Conservation (phyloP, 2,329 filamentous ascomycete genomes). For the Exophiala sp. region DNA sequence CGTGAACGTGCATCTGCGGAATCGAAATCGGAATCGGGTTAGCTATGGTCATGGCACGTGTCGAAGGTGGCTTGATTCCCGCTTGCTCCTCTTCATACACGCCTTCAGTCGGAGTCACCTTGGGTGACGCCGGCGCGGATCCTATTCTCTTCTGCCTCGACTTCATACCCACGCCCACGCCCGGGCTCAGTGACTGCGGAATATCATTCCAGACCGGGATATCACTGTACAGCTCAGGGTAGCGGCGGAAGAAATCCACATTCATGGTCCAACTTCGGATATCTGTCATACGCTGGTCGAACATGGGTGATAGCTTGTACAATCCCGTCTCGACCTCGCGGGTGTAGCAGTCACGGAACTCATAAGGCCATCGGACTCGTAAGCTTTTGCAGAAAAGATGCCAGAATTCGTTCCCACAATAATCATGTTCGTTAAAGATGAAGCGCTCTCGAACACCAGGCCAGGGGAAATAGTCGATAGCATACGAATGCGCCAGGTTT, state of each 20-base stretch:
- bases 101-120: neutral
- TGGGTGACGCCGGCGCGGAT: neutral
- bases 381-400: conserved; percentile 18
- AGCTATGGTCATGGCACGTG: too few relatives aligned
- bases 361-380: conserved; percentile 25
- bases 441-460: conserved; percentile 27
- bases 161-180: neutral
- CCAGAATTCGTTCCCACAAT: conserved; percentile 27
- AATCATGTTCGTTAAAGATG: conserved; percentile 26
- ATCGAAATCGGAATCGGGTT: neutral
- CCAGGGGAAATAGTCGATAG: conserved; percentile 27
- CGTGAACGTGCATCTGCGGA: neutral
- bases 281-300: conserved; percentile 24
- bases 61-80: neutral
- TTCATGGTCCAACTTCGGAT: conserved; percentile 27
- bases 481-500: conserved; percentile 26
- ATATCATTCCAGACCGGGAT: conserved; percentile 19
- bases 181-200: neutral
- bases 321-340: conserved; percentile 24
- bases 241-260: conserved; percentile 24
- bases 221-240: conserved; percentile 25
- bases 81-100: conserved; percentile 5
- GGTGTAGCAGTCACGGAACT: conserved; percentile 27
- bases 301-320: conserved; percentile 25
- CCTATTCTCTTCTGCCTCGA: conserved; percentile 9